Base-by-base conservation (phyloP, 106 monocot genomes). In the Dendrobium chrysotoxum region DNA sequence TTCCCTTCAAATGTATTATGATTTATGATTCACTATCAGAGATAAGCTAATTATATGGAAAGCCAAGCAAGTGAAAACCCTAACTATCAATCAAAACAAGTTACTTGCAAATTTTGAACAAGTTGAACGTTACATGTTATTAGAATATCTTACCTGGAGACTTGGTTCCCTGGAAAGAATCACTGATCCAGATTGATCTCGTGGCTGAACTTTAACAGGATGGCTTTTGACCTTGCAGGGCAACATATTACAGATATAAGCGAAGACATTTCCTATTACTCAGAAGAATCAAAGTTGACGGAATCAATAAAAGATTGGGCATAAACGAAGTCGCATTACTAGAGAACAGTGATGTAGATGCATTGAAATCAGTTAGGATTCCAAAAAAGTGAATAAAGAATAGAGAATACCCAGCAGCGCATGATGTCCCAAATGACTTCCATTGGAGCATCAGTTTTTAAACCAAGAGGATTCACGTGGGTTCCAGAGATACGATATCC, bases 381-480 rank as follows among this genome's bases (percentile, higher is more conserved):
- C 1, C 68, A 25, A 25, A 21, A 70, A 11, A 26, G 45, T 26
- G 50, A 17, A 30, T 21, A 21, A 71, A 67, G 35, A 53, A 35
- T 8, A 71, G 50, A 73, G 79, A 54, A 44, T 93, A 96, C 96
- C 96, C 96, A 97, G 75, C 94, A 94, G 68, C 96, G 94, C 96
- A 97, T 94, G 73, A 97, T 94, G 77, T 97, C 96, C 96, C 96
- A 97, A 82, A 97, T 94, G 23, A 91, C 90, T 58, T 86, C 81
- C 94, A 92, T 89, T 7, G 94, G 94, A 21, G 96, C 96, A 89
- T 97, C 96, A 7, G 94, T 80, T 79, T 97, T 97, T 57, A 97
- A 86, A 0, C 94, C 96, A 25, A 97, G 86, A 53, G 96, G 96
- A 72, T 90, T 94, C 12, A 90, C 94, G 71, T 97, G 96, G 71